Conservation (phyloP, 495 filamentous ascomycete species). For the Cetradonia linearis region DNA sequence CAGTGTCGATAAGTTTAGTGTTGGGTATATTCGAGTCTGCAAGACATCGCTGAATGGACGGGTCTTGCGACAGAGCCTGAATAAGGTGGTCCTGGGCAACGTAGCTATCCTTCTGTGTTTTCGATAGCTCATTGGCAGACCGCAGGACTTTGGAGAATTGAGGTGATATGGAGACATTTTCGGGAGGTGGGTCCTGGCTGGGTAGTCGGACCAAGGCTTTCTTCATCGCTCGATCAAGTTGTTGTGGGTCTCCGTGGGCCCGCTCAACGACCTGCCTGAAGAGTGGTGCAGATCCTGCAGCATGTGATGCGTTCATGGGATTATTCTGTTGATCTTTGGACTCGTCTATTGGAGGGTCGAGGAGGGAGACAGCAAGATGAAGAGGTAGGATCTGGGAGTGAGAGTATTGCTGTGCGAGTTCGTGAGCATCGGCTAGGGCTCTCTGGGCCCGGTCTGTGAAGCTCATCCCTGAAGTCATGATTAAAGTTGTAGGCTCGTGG, state of each 20-base stretch:
- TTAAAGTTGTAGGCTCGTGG: constrained; percentile 26
- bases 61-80: constrained; percentile 66
- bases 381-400: constrained; percentile 83
- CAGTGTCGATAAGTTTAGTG: constrained; percentile 75
- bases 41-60: constrained; percentile 57
- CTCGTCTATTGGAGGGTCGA: constrained; percentile 71
- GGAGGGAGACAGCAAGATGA: constrained; percentile 78
- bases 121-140: constrained; percentile 78
- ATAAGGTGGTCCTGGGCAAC: constrained; percentile 94
- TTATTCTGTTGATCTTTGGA: constrained; percentile 61
- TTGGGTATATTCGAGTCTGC: constrained; percentile 88
- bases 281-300: constrained; percentile 50
- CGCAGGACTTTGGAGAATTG: constrained; percentile 71
- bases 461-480: constrained; percentile 52
- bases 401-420: constrained; percentile 72
- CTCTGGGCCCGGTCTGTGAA: constrained; percentile 88
- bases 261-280: constrained; percentile 91
- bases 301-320: constrained; percentile 47
- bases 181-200: constrained; percentile 89
- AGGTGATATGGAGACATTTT: constrained; percentile 69
- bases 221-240: constrained; percentile 79
- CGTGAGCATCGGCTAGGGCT: constrained; percentile 75
- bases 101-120: constrained; percentile 90
- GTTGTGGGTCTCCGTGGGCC: constrained; percentile 83
- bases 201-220: constrained; percentile 82